phyloP scores from a whole-genome alignment of 805 yeast genomes.

The Starmerella stellata region DNA sequence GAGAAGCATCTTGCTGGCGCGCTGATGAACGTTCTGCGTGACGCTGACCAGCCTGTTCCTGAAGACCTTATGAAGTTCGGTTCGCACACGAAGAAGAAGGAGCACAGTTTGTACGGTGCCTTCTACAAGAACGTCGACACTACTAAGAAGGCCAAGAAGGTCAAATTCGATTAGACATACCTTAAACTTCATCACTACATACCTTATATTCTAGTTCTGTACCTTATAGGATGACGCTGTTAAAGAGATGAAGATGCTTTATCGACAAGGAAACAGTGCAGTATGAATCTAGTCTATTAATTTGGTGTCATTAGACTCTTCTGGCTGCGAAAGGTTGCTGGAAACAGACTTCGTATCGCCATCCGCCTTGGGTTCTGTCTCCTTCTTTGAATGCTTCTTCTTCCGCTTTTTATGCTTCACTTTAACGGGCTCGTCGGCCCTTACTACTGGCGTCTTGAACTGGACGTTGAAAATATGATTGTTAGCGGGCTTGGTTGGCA shows the following conservation, averaged over 20 bases:
- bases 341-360: too few relatives aligned
- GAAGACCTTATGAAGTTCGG: slow-evolving; percentile 89
- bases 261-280: too few relatives aligned
- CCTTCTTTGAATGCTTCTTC: too few relatives aligned
- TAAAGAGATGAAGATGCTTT: too few relatives aligned
- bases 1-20: slow-evolving; percentile 95
- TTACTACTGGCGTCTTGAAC: slow-evolving; percentile 13
- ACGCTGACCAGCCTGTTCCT: slow-evolving; percentile 91
- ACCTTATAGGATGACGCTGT: too few relatives aligned
- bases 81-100: slow-evolving; percentile 93
- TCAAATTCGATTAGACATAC: slow-evolving; percentile 45
- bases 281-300: not conserved
- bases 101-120: slow-evolving; percentile 95
- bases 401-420: slow-evolving; percentile 19
- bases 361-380: too few relatives aligned
- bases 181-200: too few relatives aligned
- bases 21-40: slow-evolving; percentile 72
- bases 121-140: slow-evolving; percentile 86
- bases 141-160: slow-evolving; percentile 66
- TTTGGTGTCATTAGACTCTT: too few relatives aligned
- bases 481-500: not conserved
- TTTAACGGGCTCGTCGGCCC: slow-evolving; percentile 15
- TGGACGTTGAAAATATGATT: not conserved
- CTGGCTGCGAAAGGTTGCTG: too few relatives aligned
- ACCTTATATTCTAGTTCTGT: too few relatives aligned